Evolutionary conservation across 2,329 filamentous ascomycete genomes (phyloP).

Genomic region (Magnaporthiopsis poae): DNA sequence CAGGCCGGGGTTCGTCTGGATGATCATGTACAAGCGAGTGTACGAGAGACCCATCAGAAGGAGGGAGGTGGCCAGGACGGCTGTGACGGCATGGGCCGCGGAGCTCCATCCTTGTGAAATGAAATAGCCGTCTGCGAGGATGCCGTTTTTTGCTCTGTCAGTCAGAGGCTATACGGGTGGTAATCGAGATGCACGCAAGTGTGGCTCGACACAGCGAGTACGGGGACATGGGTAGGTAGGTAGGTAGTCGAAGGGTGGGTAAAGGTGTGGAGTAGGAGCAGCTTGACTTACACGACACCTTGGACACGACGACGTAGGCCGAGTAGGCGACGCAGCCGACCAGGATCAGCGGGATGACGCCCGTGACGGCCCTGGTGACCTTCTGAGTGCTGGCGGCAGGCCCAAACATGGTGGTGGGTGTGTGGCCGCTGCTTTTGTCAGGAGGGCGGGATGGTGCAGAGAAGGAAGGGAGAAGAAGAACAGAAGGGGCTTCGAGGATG

Average conservation of each 20-base stretch:
- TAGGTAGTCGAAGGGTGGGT: neutral
- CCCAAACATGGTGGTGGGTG: neutral
- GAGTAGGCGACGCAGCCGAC: slow-evolving; percentile 56
- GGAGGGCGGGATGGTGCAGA: neutral
- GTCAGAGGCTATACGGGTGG: neutral
- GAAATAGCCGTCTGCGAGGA: neutral
- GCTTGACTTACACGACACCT: slow-evolving; percentile 52
- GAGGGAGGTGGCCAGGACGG: slow-evolving; percentile 60
- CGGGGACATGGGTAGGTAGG: neutral
- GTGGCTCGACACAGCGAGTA: neutral
- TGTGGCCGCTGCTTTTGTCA: neutral
- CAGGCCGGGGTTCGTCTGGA: slow-evolving; percentile 63
- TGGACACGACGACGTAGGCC: slow-evolving; percentile 60
- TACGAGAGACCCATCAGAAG: slow-evolving; percentile 51
- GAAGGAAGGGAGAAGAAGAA: neutral
- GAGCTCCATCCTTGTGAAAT: slow-evolving; percentile 2
- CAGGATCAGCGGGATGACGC: slow-evolving; percentile 61
- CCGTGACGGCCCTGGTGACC: slow-evolving; percentile 26
- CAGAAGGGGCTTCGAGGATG: neutral
- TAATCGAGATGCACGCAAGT: too few species aligned
- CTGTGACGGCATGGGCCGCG: slow-evolving; percentile 37
- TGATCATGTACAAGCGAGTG: slow-evolving; percentile 57
- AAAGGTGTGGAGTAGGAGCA: neutral
- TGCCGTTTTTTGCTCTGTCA: neutral
- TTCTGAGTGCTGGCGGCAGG: slow-evolving; percentile 5